Conservation (phyloP, 2,329 filamentous ascomycete species). For the Colletotrichum orchidophilum region DNA sequence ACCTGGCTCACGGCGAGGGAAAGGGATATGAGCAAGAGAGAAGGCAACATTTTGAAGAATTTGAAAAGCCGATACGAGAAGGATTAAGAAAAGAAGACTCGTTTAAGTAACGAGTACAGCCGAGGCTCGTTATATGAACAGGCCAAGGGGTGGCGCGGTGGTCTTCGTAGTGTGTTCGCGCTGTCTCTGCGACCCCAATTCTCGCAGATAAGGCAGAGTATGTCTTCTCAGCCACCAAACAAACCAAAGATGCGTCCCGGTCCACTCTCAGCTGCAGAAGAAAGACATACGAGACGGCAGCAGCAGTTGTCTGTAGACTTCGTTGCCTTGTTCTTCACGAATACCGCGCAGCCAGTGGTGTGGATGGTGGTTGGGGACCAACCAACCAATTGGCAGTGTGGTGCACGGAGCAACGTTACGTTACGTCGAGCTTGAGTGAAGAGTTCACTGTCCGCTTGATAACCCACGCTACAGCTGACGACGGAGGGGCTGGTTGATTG, state of each 20-base stretch:
- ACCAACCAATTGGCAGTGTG: slow-evolving; percentile 2
- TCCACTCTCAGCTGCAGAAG: slow-evolving; percentile 10
- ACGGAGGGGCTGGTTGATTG: slow-evolving; percentile 21
- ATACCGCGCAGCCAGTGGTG: background rate
- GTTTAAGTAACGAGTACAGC: background rate
- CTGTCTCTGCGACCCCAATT: background rate
- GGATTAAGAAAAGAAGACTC: background rate
- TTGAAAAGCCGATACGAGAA: background rate
- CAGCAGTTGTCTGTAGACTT: background rate
- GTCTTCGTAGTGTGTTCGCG: background rate
- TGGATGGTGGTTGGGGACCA: slow-evolving; percentile 25
- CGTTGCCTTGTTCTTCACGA: background rate
- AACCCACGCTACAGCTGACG: slow-evolving; percentile 13
- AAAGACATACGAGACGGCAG: slow-evolving; percentile 5
- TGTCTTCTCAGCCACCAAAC: slow-evolving; percentile 7
- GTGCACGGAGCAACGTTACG: slow-evolving; percentile 30
- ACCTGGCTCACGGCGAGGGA: slow-evolving; percentile 52
- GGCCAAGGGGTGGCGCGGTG: background rate
- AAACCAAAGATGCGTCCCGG: background rate
- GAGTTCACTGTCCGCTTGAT: background rate
- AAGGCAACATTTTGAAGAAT: slow-evolving; percentile 40
- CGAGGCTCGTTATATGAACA: slow-evolving; percentile 12
- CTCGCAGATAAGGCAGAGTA: background rate
- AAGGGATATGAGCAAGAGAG: slow-evolving; percentile 48
- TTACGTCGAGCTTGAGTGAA: slow-evolving; percentile 25